Evolutionary conservation across 164 flowering plant species (phyloP).

Genomic region (Tetracentron sinense): DNA sequence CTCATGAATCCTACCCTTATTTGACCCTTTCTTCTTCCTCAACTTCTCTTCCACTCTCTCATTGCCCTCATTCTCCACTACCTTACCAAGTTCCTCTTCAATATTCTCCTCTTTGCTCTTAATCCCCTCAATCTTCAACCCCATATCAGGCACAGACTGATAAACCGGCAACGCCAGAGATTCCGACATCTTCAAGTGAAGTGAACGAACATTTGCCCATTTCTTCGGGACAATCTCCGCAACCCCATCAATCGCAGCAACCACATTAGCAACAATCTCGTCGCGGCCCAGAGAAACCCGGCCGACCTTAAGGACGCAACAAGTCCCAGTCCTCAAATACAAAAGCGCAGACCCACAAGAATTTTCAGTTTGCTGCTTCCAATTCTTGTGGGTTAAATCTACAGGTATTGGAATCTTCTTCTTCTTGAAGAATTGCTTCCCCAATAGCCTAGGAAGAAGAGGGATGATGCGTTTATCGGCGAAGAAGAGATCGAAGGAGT

Average conservation of each 20-base stretch:
- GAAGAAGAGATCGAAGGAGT: slow-evolving; percentile 57
- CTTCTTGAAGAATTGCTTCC: slow-evolving; percentile 82
- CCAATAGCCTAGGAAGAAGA: slow-evolving; percentile 55
- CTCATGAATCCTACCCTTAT: slow-evolving; percentile 60
- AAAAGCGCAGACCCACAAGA: slow-evolving; percentile 48
- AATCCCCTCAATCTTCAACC: slow-evolving; percentile 53
- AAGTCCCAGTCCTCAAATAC: slow-evolving; percentile 72
- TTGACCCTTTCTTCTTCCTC: slow-evolving; percentile 26
- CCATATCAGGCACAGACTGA: slow-evolving; percentile 64
- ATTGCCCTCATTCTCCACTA: slow-evolving; percentile 3
- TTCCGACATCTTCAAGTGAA: slow-evolving; percentile 67
- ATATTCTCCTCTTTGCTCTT: slow-evolving; percentile 21
- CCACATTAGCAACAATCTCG: slow-evolving; percentile 61
- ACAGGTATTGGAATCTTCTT: slow-evolving; percentile 78
- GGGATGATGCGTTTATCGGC: slow-evolving; percentile 59
- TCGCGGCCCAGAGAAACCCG: slow-evolving; percentile 42
- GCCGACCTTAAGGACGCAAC: slow-evolving; percentile 60
- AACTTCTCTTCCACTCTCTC: slow-evolving; percentile 13
- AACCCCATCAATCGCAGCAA: slow-evolving; percentile 52
- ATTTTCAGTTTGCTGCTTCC: slow-evolving; percentile 70
- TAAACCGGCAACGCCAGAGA: slow-evolving; percentile 78
- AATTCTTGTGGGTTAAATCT: slow-evolving; percentile 55
- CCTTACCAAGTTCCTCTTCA: background rate
- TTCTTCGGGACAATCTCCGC: slow-evolving; percentile 60
- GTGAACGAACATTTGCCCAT: slow-evolving; percentile 62